These are phyloP conservation scores for Chaetoscypha palmicola DNA, from an alignment of 2,329 filamentous ascomycete species.

Conservation along the genomic window DNA sequence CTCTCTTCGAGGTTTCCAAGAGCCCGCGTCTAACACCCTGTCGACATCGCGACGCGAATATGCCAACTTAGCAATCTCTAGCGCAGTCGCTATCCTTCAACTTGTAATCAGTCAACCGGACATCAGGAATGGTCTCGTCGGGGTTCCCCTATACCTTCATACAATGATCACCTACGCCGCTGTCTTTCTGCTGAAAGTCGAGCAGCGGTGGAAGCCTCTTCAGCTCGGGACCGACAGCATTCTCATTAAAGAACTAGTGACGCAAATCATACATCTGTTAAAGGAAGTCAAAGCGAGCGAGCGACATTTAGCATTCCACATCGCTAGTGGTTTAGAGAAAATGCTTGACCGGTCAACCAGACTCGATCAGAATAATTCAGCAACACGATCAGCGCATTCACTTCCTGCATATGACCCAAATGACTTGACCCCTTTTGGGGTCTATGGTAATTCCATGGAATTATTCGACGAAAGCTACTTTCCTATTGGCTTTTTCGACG, in stretches of 20 bases:
- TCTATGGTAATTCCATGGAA: conserved; percentile 25
- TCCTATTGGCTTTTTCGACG: conserved; percentile 22
- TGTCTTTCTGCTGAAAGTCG: conserved; percentile 34
- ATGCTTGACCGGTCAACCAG: conserved; percentile 26
- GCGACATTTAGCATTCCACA: conserved; percentile 33
- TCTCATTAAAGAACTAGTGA: conserved; percentile 3
- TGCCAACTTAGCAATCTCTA: conserved; percentile 18
- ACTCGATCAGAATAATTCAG: neutral
- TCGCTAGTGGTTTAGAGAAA: conserved; percentile 33
- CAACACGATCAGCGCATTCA: neutral
- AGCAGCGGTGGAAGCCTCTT: conserved; percentile 31
- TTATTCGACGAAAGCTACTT: conserved; percentile 18
- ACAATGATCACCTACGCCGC: conserved; percentile 34
- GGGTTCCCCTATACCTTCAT: conserved; percentile 33
- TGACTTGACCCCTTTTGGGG: conserved; percentile 12
- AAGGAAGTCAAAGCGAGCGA: conserved; percentile 30
- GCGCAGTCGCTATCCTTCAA: conserved; percentile 27
- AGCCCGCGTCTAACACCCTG: conserved; percentile 3
- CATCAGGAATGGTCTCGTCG: conserved; percentile 29
- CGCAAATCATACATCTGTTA: conserved; percentile 30
- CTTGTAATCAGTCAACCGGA: conserved; percentile 32
- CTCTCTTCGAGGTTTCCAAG: conserved; percentile 22
- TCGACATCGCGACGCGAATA: conserved; percentile 16
- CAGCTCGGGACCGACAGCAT: conserved; percentile 31
- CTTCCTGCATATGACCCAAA: neutral